Evolutionary conservation across 2,329 filamentous ascomycete species (phyloP).

Genomic region (Aspergillus eucalypticola): DNA sequence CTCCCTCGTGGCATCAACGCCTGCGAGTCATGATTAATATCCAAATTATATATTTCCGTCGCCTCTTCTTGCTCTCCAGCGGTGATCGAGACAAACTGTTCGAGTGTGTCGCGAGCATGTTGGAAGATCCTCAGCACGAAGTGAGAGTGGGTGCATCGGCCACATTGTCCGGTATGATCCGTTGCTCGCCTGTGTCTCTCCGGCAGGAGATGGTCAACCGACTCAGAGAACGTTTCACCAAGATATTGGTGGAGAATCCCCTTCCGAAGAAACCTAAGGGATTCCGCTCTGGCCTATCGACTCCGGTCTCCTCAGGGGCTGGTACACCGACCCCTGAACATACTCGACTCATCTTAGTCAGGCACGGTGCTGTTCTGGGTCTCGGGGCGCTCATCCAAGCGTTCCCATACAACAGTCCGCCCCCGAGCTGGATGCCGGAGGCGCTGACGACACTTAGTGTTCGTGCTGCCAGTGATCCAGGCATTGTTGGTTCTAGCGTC

Average conservation of each 20-base stretch:
- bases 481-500: slow-evolving; percentile 91
- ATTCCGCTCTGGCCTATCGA: slow-evolving; percentile 39
- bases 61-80: slow-evolving; percentile 79
- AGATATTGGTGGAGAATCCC: slow-evolving; percentile 76
- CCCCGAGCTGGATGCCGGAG: slow-evolving; percentile 90
- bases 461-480: slow-evolving; percentile 82
- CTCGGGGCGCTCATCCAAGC: slow-evolving; percentile 89
- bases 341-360: slow-evolving; percentile 74
- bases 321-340: slow-evolving; percentile 54
- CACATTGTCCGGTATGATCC: slow-evolving; percentile 95
- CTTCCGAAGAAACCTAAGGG: slow-evolving; percentile 68
- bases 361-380: slow-evolving; percentile 89
- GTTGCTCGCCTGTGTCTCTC: slow-evolving; percentile 81
- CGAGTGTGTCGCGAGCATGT: slow-evolving; percentile 91
- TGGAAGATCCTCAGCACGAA: slow-evolving; percentile 87
- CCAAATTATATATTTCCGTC: slow-evolving; percentile 97
- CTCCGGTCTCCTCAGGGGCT: slow-evolving; percentile 46
- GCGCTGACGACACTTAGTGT: slow-evolving; percentile 82
- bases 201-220: slow-evolving; percentile 74
- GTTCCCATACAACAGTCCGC: slow-evolving; percentile 93
- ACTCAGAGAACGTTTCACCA: slow-evolving; percentile 77
- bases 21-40: slow-evolving; percentile 95
- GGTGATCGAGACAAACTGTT: slow-evolving; percentile 79
- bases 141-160: slow-evolving; percentile 90
- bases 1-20: slow-evolving; percentile 91